Evolutionary conservation across 2,329 filamentous ascomycete genomes (phyloP), one percentile per base, ranked within the genome.

Genomic region (Pseudocercospora crystallina): DNA sequence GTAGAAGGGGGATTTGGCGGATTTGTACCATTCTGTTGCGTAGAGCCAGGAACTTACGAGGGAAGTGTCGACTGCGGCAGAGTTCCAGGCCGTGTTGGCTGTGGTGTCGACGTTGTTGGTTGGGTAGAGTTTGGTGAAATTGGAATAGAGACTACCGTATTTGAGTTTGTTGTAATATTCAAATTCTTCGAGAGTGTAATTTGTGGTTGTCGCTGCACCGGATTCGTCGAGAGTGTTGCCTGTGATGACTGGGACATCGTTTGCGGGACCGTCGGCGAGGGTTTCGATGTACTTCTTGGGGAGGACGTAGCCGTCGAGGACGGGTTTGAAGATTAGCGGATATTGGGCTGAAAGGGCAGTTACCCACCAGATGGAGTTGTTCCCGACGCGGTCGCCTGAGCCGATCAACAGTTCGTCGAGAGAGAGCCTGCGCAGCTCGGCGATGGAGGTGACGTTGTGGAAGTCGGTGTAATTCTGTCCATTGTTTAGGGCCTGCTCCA

Each of bases 391-490:
- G 30, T 44, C 47, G 1, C 35, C 26, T 12, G 47, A 39, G 2
- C 47, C 47, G 20, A 39, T 33, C 5, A 50, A 10, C 5, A 44
- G 26, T 14, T 44, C 31, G 11, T 30, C 34, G 13, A 50, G 14
- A 35, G 47, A 30, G 11, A 45, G 34, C 30, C 45, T 45, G 29
- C 41, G 47, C 8, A 50, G 47, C 30, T 50, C 35, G 8, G 35
- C 12, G 17, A 20, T 34, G 5, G 8, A n/a, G 37, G 20, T 26
- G 72, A 70, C 53, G 79, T 76, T 46, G 76, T 70, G 51, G 75
- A 44, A 44, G 70, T 76, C n/a, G n/a, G 41, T 50, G 41, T 39
- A 44, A 29, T 50, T 50, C 35, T 50, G 41, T 33, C 41, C 41
- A 72, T 48, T 72, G 60, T 1, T 67, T 66, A 12, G 73, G 66